These are phyloP conservation scores for Polysphondylium violaceum DNA, from an alignment of 78 protist genomes.

Conservation along the genomic window DNA sequence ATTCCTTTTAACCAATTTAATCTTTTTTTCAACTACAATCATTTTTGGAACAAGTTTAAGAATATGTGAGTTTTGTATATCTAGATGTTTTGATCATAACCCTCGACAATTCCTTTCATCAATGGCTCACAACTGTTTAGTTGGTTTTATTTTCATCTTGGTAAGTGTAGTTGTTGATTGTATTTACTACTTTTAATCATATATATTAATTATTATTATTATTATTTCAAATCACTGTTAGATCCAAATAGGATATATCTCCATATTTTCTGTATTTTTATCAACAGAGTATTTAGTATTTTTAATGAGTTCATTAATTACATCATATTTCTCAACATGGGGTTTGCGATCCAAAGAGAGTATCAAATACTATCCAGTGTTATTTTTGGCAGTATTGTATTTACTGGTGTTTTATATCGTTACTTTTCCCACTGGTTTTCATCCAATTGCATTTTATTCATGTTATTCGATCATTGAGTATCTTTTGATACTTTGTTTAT, in stretches of 20 bases:
- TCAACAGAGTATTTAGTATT: slow-evolving; percentile 58
- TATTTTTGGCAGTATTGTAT: slow-evolving; percentile 26
- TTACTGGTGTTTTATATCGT: slow-evolving; percentile 13
- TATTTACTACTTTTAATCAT: neutral
- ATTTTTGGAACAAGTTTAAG: slow-evolving; percentile 34
- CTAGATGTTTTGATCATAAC: slow-evolving; percentile 2
- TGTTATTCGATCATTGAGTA: slow-evolving; percentile 54
- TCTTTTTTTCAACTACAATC: slow-evolving; percentile 32
- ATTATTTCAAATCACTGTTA: neutral
- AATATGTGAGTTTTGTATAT: slow-evolving; percentile 26
- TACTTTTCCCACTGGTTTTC: slow-evolving; percentile 63
- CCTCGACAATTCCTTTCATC: slow-evolving; percentile 1
- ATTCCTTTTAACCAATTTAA: slow-evolving; percentile 22
- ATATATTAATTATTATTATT: neutral
- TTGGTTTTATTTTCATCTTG: slow-evolving; percentile 31
- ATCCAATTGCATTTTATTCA: slow-evolving; percentile 37
- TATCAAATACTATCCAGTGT: slow-evolving; percentile 49
- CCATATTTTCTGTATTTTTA: slow-evolving; percentile 32
- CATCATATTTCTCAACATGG: slow-evolving; percentile 59
- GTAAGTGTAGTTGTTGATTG: neutral
- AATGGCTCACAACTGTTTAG: slow-evolving; percentile 39
- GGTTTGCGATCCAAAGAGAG: slow-evolving; percentile 38
- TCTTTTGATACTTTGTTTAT: slow-evolving; percentile 50
- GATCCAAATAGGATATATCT: slow-evolving; percentile 63
- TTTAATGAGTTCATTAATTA: slow-evolving; percentile 19